phyloP scores from a whole-genome alignment of 2,329 filamentous ascomycete species.

The Clonostachys chloroleuca region DNA sequence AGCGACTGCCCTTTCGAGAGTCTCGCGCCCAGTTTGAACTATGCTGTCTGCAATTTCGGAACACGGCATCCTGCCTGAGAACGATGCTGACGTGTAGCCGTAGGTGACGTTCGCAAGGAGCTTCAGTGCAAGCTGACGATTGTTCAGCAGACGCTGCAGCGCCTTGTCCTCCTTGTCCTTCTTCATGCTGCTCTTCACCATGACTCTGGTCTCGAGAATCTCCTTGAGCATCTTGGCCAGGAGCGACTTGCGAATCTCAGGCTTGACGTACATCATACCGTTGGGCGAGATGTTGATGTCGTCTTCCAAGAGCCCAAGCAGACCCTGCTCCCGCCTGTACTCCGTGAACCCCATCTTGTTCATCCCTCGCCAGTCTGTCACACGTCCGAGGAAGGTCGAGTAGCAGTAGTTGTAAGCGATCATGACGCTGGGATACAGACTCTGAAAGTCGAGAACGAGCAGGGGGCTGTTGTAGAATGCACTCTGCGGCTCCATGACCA shows the following conservation, averaged over 20 bases:
- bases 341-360: conserved; percentile 95
- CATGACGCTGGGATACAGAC: conserved; percentile 95
- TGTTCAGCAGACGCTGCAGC: conserved; percentile 84
- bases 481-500: conserved; percentile 97
- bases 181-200: conserved; percentile 98
- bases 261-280: conserved; percentile 91
- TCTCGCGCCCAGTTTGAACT: conserved; percentile 92
- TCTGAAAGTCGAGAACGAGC: conserved; percentile 92
- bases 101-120: conserved; percentile 98
- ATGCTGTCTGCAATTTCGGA: conserved; percentile 98
- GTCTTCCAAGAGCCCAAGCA: conserved; percentile 76
- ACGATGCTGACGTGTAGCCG: conserved; percentile 94
- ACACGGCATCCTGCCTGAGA: conserved; percentile 96
- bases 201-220: conserved; percentile 91
- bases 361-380: conserved; percentile 80
- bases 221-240: conserved; percentile 95
- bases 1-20: conserved; percentile 87
- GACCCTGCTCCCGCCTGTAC: conserved; percentile 70
- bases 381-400: conserved; percentile 87
- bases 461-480: conserved; percentile 89
- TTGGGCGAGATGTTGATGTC: conserved; percentile 92
- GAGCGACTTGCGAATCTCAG: conserved; percentile 81
- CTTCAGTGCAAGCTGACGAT: conserved; percentile 89
- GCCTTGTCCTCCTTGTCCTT: conserved; percentile 82
- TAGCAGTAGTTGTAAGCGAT: conserved; percentile 99